Evolutionary conservation across 1,139 yeast genomes (phyloP).

Genomic region (Saccharomyces hybrid): DNA sequence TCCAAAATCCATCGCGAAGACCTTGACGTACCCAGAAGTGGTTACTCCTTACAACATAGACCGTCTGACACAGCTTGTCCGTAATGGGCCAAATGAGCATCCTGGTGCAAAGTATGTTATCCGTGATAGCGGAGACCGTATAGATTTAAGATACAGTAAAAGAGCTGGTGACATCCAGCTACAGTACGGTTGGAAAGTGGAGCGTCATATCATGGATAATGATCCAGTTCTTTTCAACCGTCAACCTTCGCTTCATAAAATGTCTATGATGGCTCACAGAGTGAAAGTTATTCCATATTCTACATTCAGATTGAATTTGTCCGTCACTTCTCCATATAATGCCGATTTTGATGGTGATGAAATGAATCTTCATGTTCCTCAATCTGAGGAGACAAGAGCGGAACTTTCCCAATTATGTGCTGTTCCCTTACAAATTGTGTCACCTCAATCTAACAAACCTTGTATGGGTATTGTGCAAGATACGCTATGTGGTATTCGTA

Average conservation of each 20-base stretch:
- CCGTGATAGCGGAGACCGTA: slow-evolving; percentile 97
- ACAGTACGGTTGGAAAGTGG: slow-evolving; percentile 98
- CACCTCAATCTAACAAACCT: slow-evolving; percentile 97
- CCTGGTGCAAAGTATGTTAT: slow-evolving; percentile 99
- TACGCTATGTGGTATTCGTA: slow-evolving; percentile 93
- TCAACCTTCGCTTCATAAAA: slow-evolving; percentile 97
- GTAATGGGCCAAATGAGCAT: slow-evolving; percentile 97
- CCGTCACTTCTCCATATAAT: slow-evolving; percentile 96
- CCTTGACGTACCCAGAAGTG: slow-evolving; percentile 91
- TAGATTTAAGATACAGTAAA: slow-evolving; percentile 90
- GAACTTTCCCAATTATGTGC: slow-evolving; percentile 92
- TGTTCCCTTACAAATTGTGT: slow-evolving; percentile 93
- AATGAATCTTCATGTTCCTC: slow-evolving; percentile 99
- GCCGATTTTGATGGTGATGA: slow-evolving; percentile 99
- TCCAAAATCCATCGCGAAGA: slow-evolving; percentile 91
- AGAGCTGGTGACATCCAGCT: slow-evolving; percentile 97
- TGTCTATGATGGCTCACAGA: slow-evolving; percentile 99
- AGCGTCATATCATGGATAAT: slow-evolving; percentile 93
- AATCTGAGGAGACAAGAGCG: slow-evolving; percentile 95
- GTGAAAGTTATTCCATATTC: slow-evolving; percentile 98
- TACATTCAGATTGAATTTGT: slow-evolving; percentile 89
- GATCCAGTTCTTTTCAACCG: slow-evolving; percentile 97
- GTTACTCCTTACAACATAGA: slow-evolving; percentile 97
- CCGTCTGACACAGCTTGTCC: slow-evolving; percentile 80
- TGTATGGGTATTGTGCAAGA: slow-evolving; percentile 99